Evolutionary conservation across 2,329 filamentous ascomycete species (phyloP).

Genomic region (Ophiobolus disseminans): DNA sequence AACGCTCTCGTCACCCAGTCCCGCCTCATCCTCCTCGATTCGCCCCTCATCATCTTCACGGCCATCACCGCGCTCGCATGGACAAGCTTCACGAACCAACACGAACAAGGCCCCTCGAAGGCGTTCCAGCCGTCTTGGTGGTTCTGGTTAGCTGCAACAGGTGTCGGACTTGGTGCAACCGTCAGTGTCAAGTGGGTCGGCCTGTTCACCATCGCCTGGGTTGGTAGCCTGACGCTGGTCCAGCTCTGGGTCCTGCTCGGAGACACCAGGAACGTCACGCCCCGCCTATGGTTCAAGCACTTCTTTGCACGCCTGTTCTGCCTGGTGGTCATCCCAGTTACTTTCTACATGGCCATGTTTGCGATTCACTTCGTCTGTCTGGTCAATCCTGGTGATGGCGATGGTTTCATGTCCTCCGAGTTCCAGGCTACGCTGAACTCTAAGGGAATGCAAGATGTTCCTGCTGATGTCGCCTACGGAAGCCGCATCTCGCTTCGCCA

Average conservation of each 20-base stretch:
- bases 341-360: conserved; percentile 97
- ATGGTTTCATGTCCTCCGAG: conserved; percentile 99
- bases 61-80: conserved; percentile 90
- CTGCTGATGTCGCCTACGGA: conserved; percentile 88
- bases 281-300: conserved; percentile 90
- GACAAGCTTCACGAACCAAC: conserved; percentile 93
- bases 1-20: conserved; percentile 96
- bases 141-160: conserved; percentile 93
- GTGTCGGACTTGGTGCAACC: conserved; percentile 86
- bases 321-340: conserved; percentile 84
- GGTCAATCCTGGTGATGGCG: conserved; percentile 92
- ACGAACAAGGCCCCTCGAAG: conserved; percentile 87
- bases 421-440: conserved; percentile 97
- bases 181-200: conserved; percentile 99
- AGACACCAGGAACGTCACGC: conserved; percentile 83
- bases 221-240: conserved; percentile 85
- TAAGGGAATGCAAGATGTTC: conserved; percentile 94
- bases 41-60: conserved; percentile 90
- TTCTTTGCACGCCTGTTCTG: conserved; percentile 90
- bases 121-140: conserved; percentile 93
- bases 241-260: conserved; percentile 96
- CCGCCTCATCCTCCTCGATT: conserved; percentile 93
- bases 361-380: conserved; percentile 94
- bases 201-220: conserved; percentile 98
- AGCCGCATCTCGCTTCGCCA: conserved; percentile 87